Evolutionary conservation across 2,329 filamentous ascomycete genomes (phyloP), one percentile per base, ranked within the genome.

Genomic region (Neoscytalidium dimidiatum): DNA sequence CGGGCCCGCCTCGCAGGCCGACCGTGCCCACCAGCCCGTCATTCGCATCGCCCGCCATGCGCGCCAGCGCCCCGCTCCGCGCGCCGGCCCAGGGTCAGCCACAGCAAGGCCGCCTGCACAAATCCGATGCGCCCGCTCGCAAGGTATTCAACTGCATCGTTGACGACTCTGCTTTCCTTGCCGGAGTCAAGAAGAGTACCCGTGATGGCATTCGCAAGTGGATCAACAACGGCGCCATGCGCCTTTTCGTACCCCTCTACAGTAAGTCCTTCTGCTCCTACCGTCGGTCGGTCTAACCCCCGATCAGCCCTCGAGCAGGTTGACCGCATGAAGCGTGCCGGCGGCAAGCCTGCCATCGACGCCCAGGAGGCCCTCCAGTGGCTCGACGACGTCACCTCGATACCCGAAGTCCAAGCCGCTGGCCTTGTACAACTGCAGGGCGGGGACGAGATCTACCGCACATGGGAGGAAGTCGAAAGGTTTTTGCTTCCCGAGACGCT

Each of bases 71-170:
- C 44, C 63, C 63, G 63, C 63, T 44, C 64, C 57, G 49, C 57
- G 46, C 64, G 43, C 64, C 62, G 19, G 41, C 49, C 46, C 64
- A 19, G 43, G 44, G n/a, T 26, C 61, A 35, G 28, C 9, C 49
- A 17, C 52, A 58, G 26, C 52, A 61, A 28, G 53, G 44, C 46
- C 62, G 63, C 65, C 38, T 62, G 49, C 53, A 43, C 46, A 49
- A 53, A 46, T 26, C 64, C 41, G 52, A 64, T 28, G 38, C 64
- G 63, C 71, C 73, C 28, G 66, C 68, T 13, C 78, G 81, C 69
- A 83, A 83, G 75, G 71, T 83, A 65, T 83, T 84, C 78, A 83
- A 83, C 75, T 84, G 82, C 72, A 83, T 84, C 68, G 80, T 83
- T 68, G 82, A 84, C 70, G 82, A 84, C 68, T 81, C 79, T 21